Base-by-base conservation (phyloP, 2,329 filamentous ascomycete genomes). In the Grosmannia serpens region DNA sequence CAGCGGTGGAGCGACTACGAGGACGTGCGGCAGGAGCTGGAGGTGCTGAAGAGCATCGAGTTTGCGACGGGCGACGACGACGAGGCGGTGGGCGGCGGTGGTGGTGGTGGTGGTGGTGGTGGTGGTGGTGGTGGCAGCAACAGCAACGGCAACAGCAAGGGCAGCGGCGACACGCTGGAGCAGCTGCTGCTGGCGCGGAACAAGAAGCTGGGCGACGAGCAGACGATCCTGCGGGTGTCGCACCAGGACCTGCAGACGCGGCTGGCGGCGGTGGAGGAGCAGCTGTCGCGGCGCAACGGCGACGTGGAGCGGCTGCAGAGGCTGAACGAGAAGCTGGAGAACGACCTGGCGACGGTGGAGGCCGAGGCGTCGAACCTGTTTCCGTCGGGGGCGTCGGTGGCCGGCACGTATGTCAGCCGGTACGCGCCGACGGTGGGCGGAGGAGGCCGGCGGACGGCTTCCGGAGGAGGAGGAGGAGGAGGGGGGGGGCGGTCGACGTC, bases 41-140 rank as follows among this genome's bases (percentile, higher is more conserved):
- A 97, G 67, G 91, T 97, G 61, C 82, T 99, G 61, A 96, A 96
- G 81, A 95, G 92, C 64, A 96, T 99, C 65, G 94, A 99, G 70
- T 96, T 99, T 66, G 89, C 92, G 2, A 92, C 89, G 0, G 91
- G 89, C 9, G 88, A 92, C 62, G 91, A 95, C 61, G 88, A 91
- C 53, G 85, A 87, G 2, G 74, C 78, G 10, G 46, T 10, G 22
- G 68, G 72, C 33, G 77, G 75, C 20, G 22, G 64, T 53, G 58
- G 62, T 3, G 24, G 22, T n/a, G n/a, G n/a, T 20, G 38, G n/a
- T 29, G n/a, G 24, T 22, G 33, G 47, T n/a, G 29, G 49, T 8
- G 55, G 31, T 62, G 59, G 29, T 64, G 66, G 47, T 41, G 57
- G 13, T 60, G 65, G 22, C 68, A 68, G 46, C 67, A 68, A 26